These are phyloP conservation scores for Lipomyces orientalis DNA, from an alignment of 805 yeast species.

Conservation along the genomic window DNA sequence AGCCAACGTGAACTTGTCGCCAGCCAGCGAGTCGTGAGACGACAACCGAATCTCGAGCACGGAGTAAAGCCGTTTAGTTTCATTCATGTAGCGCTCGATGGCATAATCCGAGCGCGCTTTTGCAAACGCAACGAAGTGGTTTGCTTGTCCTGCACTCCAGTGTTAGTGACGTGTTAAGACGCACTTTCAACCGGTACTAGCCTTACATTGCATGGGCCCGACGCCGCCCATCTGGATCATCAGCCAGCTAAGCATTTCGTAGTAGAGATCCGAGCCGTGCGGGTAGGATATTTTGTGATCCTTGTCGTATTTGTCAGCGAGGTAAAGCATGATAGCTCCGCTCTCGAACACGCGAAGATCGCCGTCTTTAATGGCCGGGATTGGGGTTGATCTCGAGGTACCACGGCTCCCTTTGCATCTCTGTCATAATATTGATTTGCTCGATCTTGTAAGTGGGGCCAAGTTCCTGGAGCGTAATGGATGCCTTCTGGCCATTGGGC, in stretches of 20 bases:
- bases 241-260: slow-evolving; percentile 40
- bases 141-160: slow-evolving; percentile 60
- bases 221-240: slow-evolving; percentile 33
- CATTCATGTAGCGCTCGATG: slow-evolving; percentile 57
- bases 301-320: slow-evolving; percentile 65
- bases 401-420: slow-evolving; percentile 63
- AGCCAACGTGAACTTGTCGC: slow-evolving; percentile 61
- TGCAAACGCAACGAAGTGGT: slow-evolving; percentile 49
- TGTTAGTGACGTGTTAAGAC: background rate
- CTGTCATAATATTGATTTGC: slow-evolving; percentile 50
- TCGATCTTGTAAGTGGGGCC: slow-evolving; percentile 46
- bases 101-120: slow-evolving; percentile 48
- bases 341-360: slow-evolving; percentile 58
- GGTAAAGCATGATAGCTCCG: slow-evolving; percentile 64
- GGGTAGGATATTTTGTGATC: slow-evolving; percentile 52
- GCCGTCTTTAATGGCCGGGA: slow-evolving; percentile 58
- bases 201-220: slow-evolving; percentile 59
- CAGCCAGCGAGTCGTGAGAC: slow-evolving; percentile 55
- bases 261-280: slow-evolving; percentile 53
- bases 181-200: background rate
- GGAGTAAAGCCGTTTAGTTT: slow-evolving; percentile 59
- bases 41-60: slow-evolving; percentile 58
- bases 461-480: slow-evolving; percentile 46
- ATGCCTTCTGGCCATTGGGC: slow-evolving; percentile 52
- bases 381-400: slow-evolving; percentile 63